These are phyloP conservation scores for Exutisphaerella laricina DNA, from an alignment of 2,329 filamentous ascomycete species.

Conservation along the genomic window DNA sequence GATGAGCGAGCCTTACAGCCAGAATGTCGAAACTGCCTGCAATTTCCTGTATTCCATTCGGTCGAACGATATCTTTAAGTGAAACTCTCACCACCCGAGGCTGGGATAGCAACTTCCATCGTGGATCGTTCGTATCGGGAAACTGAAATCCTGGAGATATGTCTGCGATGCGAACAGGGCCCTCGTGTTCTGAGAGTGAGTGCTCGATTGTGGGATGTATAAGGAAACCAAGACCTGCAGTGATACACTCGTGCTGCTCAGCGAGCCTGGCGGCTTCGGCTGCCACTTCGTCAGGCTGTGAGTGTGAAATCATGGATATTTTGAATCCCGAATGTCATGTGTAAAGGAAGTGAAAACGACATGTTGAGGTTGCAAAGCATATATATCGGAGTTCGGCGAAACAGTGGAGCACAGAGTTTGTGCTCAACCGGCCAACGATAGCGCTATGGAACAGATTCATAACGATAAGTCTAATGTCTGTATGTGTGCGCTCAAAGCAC, in stretches of 20 bases:
- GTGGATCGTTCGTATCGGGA: not conserved
- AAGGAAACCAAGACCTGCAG: constrained; percentile 12
- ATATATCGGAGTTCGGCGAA: too few relatives aligned
- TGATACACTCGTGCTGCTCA: constrained; percentile 17
- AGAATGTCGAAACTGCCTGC: constrained; percentile 17
- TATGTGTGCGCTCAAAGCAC: too few relatives aligned
- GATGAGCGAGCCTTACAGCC: constrained; percentile 13
- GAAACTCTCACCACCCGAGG: not conserved
- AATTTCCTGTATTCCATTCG: not conserved
- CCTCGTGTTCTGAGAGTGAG: constrained; percentile 1
- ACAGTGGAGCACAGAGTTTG: too few relatives aligned
- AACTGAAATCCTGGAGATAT: constrained; percentile 8
- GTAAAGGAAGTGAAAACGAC: too few relatives aligned
- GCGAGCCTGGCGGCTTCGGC: constrained; percentile 8
- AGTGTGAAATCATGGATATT: not conserved
- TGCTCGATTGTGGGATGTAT: constrained; percentile 14
- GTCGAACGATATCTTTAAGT: not conserved
- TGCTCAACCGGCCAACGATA: too few relatives aligned
- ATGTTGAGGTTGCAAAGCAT: too few relatives aligned
- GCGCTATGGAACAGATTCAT: too few relatives aligned
- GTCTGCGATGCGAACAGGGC: constrained; percentile 9
- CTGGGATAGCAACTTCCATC: not conserved
- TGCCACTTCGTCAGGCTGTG: not conserved
- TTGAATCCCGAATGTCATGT: too few relatives aligned
- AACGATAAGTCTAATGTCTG: too few relatives aligned